Evolutionary conservation across 2,329 filamentous ascomycete genomes (phyloP), one percentile per base, ranked within the genome.

Genomic region (Amauroascus verrucosus): DNA sequence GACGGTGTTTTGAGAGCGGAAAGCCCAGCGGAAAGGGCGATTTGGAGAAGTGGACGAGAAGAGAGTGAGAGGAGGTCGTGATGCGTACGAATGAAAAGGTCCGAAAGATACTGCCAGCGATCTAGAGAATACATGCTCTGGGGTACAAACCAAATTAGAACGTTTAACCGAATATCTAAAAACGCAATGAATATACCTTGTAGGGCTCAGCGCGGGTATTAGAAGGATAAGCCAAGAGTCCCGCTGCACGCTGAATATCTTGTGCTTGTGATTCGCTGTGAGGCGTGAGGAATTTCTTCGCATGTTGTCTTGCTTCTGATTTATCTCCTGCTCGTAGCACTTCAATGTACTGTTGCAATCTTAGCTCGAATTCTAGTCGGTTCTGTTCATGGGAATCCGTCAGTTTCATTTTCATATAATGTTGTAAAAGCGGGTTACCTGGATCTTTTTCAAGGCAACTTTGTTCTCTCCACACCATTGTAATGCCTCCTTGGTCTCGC

Each of bases 1-100:
- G 88, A 84, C 0, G 93, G 93, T 0, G 93, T 97, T 70, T 98
- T 98, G 60, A 98, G 83, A 1, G 93, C 90, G 0, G 90, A 96
- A 8, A 98, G 79, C 6, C 93, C 93, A 0, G 90, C 89, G 0
- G 85, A 88, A 8, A 98, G 80, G 11, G 93, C 93, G 57, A 94
- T 85, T 70, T 97, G 88, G 24, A 98, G 81, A 16, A 96, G 80
- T 0, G 93, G 90, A 18, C 84, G 81, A 1, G 85, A 78, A 0
- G 93, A 90, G 0, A 98, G 80, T 14, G 84, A 83, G 58, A 95
- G 84, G 3, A 98, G 82, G 43, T 78, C 82, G 73, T 95, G 89
- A 71, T 97, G 88, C 1, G 90, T 95, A 57, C 79, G 76, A 59
- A 89, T 81, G 71, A 97, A 98, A 48, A 91, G 77, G 49, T 83